These are phyloP conservation scores for Iberis amara DNA, from an alignment of 441 rosid genomes.

Conservation along the genomic window DNA sequence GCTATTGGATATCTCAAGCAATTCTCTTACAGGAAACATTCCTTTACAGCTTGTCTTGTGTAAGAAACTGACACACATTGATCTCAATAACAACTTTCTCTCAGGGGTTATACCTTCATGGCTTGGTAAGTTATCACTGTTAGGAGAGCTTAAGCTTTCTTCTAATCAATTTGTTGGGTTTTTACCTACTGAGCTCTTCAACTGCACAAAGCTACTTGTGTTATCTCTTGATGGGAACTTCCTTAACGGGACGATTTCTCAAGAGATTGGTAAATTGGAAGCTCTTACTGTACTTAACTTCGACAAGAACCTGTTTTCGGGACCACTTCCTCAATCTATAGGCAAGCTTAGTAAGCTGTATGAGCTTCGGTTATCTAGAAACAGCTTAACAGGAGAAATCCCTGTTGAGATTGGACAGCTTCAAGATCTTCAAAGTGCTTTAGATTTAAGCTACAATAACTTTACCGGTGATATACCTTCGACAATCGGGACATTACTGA, in stretches of 20 bases:
- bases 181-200: slow-evolving; percentile 53
- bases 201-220: slow-evolving; percentile 57
- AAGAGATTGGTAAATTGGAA: slow-evolving; percentile 48
- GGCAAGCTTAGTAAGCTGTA: slow-evolving; percentile 66
- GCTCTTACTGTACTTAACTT: slow-evolving; percentile 60
- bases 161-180: slow-evolving; percentile 52
- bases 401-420: slow-evolving; percentile 63
- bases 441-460: slow-evolving; percentile 67
- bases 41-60: slow-evolving; percentile 61
- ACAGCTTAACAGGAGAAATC: slow-evolving; percentile 55
- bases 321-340: slow-evolving; percentile 47
- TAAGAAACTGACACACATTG: slow-evolving; percentile 62
- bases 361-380: slow-evolving; percentile 58
- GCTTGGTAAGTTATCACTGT: slow-evolving; percentile 51
- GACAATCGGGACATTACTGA: slow-evolving; percentile 49
- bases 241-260: slow-evolving; percentile 54
- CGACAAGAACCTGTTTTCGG: slow-evolving; percentile 47
- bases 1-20: slow-evolving; percentile 61
- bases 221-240: slow-evolving; percentile 57
- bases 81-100: slow-evolving; percentile 65
- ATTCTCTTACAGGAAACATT: slow-evolving; percentile 54
- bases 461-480: slow-evolving; percentile 58
- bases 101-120: slow-evolving; percentile 60
- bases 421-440: slow-evolving; percentile 59
- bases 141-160: slow-evolving; percentile 77